Evolutionary conservation across 2,329 filamentous ascomycete genomes (phyloP).

Genomic region (Trichoderma atroviride): DNA sequence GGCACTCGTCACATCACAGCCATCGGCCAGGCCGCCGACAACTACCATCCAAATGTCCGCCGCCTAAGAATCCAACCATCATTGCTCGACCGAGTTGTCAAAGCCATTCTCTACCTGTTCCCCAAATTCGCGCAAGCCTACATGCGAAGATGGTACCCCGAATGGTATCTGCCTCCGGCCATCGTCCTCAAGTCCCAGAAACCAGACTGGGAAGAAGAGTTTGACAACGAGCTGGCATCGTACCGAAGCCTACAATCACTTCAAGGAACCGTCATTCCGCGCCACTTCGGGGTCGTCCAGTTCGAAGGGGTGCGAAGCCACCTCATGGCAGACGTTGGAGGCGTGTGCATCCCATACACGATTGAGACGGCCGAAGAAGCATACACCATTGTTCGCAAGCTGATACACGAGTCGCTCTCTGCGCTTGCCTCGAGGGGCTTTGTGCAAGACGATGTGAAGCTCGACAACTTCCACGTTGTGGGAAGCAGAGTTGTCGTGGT

Average conservation of each 20-base stretch:
- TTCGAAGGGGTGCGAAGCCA: constrained; percentile 31
- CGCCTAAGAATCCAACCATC: constrained; percentile 25
- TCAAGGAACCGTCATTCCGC: constrained; percentile 33
- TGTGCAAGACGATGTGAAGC: constrained; percentile 32
- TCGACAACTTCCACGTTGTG: constrained; percentile 32
- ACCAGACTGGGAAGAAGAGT: constrained; percentile 35
- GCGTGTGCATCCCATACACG: constrained; percentile 29
- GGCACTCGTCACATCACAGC: constrained; percentile 26
- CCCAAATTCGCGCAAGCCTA: constrained; percentile 25
- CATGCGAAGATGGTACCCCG: constrained; percentile 26
- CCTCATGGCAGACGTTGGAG: constrained; percentile 35
- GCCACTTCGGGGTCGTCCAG: constrained; percentile 30
- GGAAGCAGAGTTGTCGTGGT: constrained; percentile 30
- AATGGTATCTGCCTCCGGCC: constrained; percentile 28
- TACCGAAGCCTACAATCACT: constrained; percentile 32
- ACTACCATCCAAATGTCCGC: constrained; percentile 31
- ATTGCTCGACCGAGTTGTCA: constrained; percentile 16
- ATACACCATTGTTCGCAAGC: constrained; percentile 32
- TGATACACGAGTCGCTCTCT: constrained; percentile 35
- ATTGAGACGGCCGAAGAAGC: constrained; percentile 30
- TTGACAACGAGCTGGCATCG: constrained; percentile 32
- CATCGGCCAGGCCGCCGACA: constrained; percentile 22
- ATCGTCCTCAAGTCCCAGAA: constrained; percentile 32
- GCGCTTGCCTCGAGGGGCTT: constrained; percentile 29
- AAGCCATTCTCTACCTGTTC: constrained; percentile 23